These are phyloP conservation scores for Colletotrichum somersetense DNA, from an alignment of 2,329 filamentous ascomycete genomes.

Conservation along the genomic window DNA sequence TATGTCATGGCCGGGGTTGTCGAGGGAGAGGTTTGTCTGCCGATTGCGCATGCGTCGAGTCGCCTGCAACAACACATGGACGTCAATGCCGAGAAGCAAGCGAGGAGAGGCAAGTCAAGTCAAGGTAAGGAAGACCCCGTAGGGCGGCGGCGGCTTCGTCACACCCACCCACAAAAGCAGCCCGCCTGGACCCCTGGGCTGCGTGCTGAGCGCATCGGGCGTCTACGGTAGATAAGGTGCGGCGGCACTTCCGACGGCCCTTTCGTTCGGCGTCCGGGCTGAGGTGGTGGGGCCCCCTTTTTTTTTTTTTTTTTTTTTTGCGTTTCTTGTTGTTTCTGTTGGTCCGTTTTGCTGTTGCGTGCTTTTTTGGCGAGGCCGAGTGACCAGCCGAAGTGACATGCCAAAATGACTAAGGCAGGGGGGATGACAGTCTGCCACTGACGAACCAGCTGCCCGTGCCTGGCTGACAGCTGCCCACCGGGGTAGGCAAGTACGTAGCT, in stretches of 20 bases:
- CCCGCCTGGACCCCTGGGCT: constrained; percentile 18
- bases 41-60: background rate
- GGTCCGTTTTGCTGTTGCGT: constrained; percentile 14
- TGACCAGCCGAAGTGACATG: background rate
- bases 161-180: constrained; percentile 16
- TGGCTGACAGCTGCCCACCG: background rate
- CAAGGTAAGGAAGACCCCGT: background rate
- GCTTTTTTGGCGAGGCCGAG: background rate
- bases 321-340: constrained; percentile 26
- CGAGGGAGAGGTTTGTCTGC: background rate
- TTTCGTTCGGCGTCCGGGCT: constrained; percentile 25
- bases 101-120: background rate
- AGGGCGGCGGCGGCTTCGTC: constrained; percentile 6
- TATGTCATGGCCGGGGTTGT: constrained; percentile 20
- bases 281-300: constrained; percentile 7
- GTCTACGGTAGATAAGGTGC: constrained; percentile 10
- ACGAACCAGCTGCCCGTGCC: constrained; percentile 6
- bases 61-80: background rate
- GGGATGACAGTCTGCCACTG: background rate
- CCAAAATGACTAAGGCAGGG: background rate
- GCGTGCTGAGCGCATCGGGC: background rate
- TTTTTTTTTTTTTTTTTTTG: background rate
- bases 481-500: background rate
- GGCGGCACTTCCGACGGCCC: constrained; percentile 33
- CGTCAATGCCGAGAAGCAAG: constrained; percentile 19